phyloP scores from a whole-genome alignment of 345 rosid genomes.

The Barbarea vulgaris region DNA sequence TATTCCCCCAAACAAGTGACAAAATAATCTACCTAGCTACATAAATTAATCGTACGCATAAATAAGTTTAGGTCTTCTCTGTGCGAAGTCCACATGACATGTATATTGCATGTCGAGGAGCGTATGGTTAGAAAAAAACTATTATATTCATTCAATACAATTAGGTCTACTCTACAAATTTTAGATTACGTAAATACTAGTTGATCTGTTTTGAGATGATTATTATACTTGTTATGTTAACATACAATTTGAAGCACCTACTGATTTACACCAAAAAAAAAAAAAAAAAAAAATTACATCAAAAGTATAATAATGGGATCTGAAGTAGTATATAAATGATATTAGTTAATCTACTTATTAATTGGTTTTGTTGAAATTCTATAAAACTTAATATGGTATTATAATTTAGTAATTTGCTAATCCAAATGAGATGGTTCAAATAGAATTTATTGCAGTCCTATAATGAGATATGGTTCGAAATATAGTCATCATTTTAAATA shows the following conservation, averaged over 20 bases:
- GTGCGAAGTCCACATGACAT: slow-evolving; percentile 6
- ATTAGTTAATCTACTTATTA: no score
- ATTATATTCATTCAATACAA: neutral
- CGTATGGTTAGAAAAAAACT: neutral
- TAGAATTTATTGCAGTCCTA: neutral
- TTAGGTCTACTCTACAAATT: neutral
- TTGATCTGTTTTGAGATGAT: neutral
- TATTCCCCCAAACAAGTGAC: neutral
- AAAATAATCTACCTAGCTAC: neutral
- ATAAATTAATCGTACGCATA: neutral
- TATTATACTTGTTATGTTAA: neutral
- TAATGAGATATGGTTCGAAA: neutral
- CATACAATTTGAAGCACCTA: neutral
- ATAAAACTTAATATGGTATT: no score
- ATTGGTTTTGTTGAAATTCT: no score
- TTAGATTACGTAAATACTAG: neutral
- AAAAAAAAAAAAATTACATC: no score
- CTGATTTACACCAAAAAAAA: no score
- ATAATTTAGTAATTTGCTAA: no score
- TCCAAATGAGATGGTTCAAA: neutral
- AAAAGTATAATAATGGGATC: neutral
- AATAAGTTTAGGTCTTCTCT: neutral
- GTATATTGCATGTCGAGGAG: slow-evolving; percentile 3
- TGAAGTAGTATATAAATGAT: no score
- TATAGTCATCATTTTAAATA: no score